Evolutionary conservation across 2,329 filamentous ascomycete species (phyloP).

Genomic region (Karstenula rhodostoma): DNA sequence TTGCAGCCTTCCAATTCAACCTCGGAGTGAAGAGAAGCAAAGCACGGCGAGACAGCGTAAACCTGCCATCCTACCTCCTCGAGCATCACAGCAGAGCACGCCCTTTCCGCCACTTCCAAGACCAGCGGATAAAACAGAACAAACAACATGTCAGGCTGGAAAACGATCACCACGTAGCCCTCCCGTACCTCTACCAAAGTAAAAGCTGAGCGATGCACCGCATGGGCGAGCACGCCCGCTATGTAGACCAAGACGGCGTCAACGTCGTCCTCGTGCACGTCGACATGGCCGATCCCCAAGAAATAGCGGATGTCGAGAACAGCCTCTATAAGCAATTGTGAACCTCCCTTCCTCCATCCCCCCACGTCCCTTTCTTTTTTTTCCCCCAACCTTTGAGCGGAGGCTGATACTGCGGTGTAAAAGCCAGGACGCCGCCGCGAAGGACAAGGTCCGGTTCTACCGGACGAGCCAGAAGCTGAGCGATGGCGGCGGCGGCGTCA

Average conservation of each 20-base stretch:
- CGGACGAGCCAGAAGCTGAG: slow-evolving; percentile 10
- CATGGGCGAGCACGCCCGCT: slow-evolving; percentile 13
- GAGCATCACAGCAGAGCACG: too few species aligned
- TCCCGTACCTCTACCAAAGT: background rate
- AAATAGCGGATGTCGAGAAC: slow-evolving; percentile 10
- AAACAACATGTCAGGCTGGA: background rate
- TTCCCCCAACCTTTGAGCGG: background rate
- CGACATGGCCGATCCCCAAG: slow-evolving; percentile 11
- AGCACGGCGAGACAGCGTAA: too few species aligned
- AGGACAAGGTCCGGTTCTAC: slow-evolving; percentile 16
- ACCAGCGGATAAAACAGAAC: too few species aligned
- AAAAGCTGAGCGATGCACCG: background rate
- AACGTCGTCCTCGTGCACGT: slow-evolving; percentile 16
- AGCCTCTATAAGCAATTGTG: slow-evolving; percentile 13
- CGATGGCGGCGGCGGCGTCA: slow-evolving; percentile 15
- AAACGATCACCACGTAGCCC: background rate
- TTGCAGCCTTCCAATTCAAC: too few species aligned
- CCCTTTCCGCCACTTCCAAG: background rate
- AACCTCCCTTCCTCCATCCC: background rate
- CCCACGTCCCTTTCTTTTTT: background rate
- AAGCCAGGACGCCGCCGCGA: slow-evolving; percentile 10
- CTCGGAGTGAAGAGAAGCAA: too few species aligned
- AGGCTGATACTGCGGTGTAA: background rate
- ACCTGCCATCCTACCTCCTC: too few species aligned
- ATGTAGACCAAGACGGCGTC: slow-evolving; percentile 17